Evolutionary conservation across 2,329 filamentous ascomycete species (phyloP).

Genomic region (Zasmidium citrigriseum): DNA sequence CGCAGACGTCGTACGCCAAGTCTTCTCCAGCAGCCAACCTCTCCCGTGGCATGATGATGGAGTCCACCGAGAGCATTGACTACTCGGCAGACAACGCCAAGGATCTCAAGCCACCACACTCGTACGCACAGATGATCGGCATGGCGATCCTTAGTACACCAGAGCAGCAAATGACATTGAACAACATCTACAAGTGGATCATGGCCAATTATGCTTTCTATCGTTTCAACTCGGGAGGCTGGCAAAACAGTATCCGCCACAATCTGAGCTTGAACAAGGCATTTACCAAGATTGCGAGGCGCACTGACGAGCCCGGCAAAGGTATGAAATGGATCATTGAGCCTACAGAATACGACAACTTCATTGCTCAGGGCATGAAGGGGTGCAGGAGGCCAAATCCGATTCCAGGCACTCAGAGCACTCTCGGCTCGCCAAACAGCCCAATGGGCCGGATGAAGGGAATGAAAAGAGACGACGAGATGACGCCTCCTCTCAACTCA

Average conservation of each 20-base stretch:
- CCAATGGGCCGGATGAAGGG: slow-evolving; percentile 56
- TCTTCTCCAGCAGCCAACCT: slow-evolving; percentile 50
- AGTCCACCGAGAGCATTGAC: slow-evolving; percentile 64
- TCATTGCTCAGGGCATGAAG: slow-evolving; percentile 67
- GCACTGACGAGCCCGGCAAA: slow-evolving; percentile 94
- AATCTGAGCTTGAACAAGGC: slow-evolving; percentile 93
- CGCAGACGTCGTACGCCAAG: slow-evolving; percentile 38
- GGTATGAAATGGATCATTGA: slow-evolving; percentile 99
- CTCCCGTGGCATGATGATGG: slow-evolving; percentile 53
- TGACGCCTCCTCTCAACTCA: slow-evolving; percentile 47
- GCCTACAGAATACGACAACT: slow-evolving; percentile 80
- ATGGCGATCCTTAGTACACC: slow-evolving; percentile 87
- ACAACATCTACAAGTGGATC: slow-evolving; percentile 93
- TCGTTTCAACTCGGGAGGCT: slow-evolving; percentile 78
- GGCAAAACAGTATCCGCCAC: slow-evolving; percentile 98
- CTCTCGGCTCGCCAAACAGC: slow-evolving; percentile 46
- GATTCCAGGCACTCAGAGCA: slow-evolving; percentile 38
- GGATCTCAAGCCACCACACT: slow-evolving; percentile 92
- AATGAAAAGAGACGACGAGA: slow-evolving; percentile 44
- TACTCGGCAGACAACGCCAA: slow-evolving; percentile 80
- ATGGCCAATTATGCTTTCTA: slow-evolving; percentile 92
- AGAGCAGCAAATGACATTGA: slow-evolving; percentile 86
- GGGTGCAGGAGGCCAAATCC: slow-evolving; percentile 41
- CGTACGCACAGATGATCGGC: slow-evolving; percentile 95
- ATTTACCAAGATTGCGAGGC: slow-evolving; percentile 89